Conservation (phyloP, 2,329 filamentous ascomycete species). For the Penicillium janthinellum region DNA sequence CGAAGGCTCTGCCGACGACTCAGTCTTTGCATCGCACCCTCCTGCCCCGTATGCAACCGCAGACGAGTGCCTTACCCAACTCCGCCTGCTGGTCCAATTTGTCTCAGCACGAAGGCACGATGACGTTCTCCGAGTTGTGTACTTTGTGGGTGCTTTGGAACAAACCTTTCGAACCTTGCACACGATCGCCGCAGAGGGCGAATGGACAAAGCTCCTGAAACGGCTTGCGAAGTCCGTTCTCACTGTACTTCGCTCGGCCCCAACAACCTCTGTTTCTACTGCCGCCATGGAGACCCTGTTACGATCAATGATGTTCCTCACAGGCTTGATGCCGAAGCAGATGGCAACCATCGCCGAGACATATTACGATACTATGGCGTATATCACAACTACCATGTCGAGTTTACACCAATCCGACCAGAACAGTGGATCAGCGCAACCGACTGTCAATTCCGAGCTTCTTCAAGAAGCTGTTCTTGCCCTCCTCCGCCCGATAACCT, state of each 20-base stretch:
- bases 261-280: conserved; percentile 3
- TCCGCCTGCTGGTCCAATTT: conserved; percentile 70
- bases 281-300: conserved; percentile 37
- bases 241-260: conserved; percentile 34
- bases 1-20: conserved; percentile 4
- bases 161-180: conserved; percentile 40
- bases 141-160: conserved; percentile 47
- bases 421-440: not conserved
- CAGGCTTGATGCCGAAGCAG: conserved; percentile 43
- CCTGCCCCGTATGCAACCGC: conserved; percentile 38
- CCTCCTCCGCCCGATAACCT: conserved; percentile 46
- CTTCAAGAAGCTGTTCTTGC: conserved; percentile 43
- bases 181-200: conserved; percentile 41
- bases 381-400: conserved; percentile 34
- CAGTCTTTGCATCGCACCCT: conserved; percentile 29
- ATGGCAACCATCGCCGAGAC: conserved; percentile 41
- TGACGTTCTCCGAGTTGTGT: conserved; percentile 46
- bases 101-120: conserved; percentile 51
- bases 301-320: conserved; percentile 38
- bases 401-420: conserved; percentile 10
- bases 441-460: conserved; percentile 20
- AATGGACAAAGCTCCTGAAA: conserved; percentile 45
- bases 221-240: conserved; percentile 43
- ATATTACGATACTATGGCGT: conserved; percentile 46
- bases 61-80: conserved; percentile 49